These are phyloP conservation scores for Apiosordaria backusii DNA, from an alignment of 495 filamentous ascomycete species.

Conservation along the genomic window DNA sequence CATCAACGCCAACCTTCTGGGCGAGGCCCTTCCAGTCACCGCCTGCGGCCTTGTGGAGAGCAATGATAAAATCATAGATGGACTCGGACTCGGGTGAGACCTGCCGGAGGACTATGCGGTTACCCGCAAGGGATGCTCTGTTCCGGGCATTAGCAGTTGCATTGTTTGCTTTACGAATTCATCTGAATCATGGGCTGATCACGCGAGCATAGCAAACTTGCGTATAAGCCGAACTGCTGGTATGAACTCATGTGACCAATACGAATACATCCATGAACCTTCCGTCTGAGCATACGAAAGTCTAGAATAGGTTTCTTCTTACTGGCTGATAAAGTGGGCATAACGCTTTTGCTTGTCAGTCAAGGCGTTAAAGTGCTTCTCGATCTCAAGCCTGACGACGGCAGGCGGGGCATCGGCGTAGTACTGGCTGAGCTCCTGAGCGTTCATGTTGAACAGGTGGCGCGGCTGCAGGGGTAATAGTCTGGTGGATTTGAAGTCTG, in stretches of 20 bases:
- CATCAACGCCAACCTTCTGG: constrained; percentile 63
- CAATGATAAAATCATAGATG: constrained; percentile 88
- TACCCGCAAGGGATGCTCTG: constrained; percentile 81
- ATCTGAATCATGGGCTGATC: background rate
- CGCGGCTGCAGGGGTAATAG: constrained; percentile 9
- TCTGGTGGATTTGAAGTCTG: constrained; percentile 4
- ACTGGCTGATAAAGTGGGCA: constrained; percentile 89
- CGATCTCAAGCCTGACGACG: constrained; percentile 80
- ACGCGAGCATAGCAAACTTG: background rate
- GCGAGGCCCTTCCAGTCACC: constrained; percentile 78
- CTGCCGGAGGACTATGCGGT: constrained; percentile 81
- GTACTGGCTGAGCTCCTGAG: constrained; percentile 63
- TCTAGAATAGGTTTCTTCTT: constrained; percentile 32
- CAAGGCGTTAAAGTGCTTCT: constrained; percentile 83
- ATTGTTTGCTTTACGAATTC: background rate
- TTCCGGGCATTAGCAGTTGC: background rate
- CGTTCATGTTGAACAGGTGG: constrained; percentile 40
- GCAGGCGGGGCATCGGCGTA: constrained; percentile 85
- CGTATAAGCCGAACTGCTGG: background rate
- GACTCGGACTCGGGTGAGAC: constrained; percentile 84
- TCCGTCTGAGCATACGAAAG: constrained; percentile 2
- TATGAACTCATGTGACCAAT: background rate
- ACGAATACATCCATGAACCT: too few species aligned
- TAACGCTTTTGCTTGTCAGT: constrained; percentile 77
- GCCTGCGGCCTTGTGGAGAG: constrained; percentile 64